A percentile compares a stretch with the other conserved stretches of the same genome.
phyloP scores from a whole-genome alignment of 495 filamentous ascomycete genomes.

The Penicillium dipodomyicola region DNA sequence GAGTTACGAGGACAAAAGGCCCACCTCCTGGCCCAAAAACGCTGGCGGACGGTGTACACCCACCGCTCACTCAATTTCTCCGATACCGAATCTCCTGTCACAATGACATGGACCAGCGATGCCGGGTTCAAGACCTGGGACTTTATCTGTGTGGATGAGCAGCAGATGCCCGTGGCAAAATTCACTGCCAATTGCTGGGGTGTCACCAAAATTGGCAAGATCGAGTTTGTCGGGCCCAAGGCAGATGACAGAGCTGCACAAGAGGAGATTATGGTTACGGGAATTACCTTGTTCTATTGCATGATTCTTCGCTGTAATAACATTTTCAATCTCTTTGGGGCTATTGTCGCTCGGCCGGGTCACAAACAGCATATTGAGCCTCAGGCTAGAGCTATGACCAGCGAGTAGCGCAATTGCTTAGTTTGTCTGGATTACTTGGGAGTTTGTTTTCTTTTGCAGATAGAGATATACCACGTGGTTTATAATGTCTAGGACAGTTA shows the following conservation, averaged over 20 bases:
- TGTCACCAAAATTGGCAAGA: conserved; percentile 27
- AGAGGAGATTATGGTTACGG: conserved; percentile 38
- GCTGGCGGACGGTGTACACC: conserved; percentile 32
- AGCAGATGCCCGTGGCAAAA: conserved; percentile 29
- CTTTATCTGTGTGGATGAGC: conserved; percentile 35
- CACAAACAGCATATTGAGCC: conserved; percentile 12
- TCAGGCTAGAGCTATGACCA: neutral
- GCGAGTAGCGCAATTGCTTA: neutral
- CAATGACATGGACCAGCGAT: conserved; percentile 34
- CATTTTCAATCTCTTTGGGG: conserved; percentile 28
- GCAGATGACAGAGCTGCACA: conserved; percentile 15
- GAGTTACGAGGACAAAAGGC: conserved; percentile 23
- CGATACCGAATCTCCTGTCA: conserved; percentile 19
- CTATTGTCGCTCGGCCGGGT: conserved; percentile 21
- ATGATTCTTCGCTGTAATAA: conserved; percentile 29
- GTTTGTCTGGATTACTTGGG: neutral
- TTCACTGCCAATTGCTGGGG: conserved; percentile 29
- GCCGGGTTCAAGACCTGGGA: conserved; percentile 34
- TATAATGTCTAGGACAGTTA: neutral
- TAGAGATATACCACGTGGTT: conserved; percentile 6
- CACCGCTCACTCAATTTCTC: conserved; percentile 29
- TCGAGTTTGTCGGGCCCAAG: conserved; percentile 32
- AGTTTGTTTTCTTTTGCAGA: neutral
- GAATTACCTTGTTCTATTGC: conserved; percentile 29
- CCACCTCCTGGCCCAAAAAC: conserved; percentile 30